Evolutionary conservation across 331 rosid genomes (phyloP).

Genomic region (Arachis monticola): DNA sequence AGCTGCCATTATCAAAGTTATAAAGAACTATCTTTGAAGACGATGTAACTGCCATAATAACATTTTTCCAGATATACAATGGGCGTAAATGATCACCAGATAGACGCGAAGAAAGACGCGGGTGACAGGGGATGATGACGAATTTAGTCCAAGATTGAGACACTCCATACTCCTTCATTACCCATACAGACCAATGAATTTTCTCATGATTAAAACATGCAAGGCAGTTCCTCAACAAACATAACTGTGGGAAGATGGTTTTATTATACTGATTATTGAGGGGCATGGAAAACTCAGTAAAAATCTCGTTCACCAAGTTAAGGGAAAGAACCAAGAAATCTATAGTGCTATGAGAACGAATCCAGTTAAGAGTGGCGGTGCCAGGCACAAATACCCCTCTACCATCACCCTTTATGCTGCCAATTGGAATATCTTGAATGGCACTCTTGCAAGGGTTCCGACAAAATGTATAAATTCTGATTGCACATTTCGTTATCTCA

Average conservation of each 20-base stretch:
- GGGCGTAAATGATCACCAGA: background rate
- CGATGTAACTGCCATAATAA: background rate
- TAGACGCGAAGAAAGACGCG: too few relatives aligned
- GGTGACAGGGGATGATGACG: background rate
- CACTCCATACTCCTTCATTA: conserved; percentile 3
- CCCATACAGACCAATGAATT: background rate
- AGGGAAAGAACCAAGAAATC: conserved; percentile 23
- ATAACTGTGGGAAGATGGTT: background rate
- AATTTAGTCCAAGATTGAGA: background rate
- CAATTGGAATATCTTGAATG: background rate
- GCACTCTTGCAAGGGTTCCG: background rate
- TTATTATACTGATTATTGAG: background rate
- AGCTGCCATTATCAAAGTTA: background rate
- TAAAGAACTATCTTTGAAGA: background rate
- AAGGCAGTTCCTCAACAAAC: background rate
- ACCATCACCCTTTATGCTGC: background rate
- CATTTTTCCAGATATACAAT: background rate
- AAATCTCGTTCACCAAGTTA: conserved; percentile 15
- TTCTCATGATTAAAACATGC: background rate
- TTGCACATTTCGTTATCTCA: too few relatives aligned
- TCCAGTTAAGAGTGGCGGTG: background rate
- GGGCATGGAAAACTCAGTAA: conserved; percentile 4
- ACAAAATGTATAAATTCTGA: conserved; percentile 12
- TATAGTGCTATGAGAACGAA: too few relatives aligned
- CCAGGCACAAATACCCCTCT: conserved; percentile 21